A percentile compares a stretch with the other conserved stretches of the same genome.
These are phyloP conservation scores for Logfia minima DNA, from an alignment of 129 eudicot genomes.

Conservation along the genomic window DNA sequence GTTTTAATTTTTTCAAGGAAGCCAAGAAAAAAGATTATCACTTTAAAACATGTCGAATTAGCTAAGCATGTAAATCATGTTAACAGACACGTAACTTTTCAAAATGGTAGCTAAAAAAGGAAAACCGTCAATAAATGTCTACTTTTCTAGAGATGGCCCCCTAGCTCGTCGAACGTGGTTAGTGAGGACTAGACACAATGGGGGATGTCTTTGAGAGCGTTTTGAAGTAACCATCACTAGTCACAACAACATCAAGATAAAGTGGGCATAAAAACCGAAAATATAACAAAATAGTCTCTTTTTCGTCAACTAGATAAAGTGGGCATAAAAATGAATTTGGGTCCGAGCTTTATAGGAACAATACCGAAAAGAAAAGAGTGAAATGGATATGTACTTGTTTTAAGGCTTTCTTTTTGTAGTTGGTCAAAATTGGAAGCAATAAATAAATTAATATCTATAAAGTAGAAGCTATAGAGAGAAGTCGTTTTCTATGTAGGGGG, in stretches of 20 bases:
- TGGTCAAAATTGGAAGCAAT: background rate
- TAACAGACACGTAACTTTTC: background rate
- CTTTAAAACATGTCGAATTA: too few species aligned
- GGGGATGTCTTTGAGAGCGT: background rate
- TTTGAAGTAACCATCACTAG: background rate
- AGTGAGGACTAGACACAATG: background rate
- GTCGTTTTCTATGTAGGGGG: constrained; percentile 32
- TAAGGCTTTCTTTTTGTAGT: background rate
- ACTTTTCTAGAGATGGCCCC: background rate
- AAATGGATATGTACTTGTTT: background rate
- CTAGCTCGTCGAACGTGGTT: background rate
- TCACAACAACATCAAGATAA: background rate
- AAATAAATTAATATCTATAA: background rate
- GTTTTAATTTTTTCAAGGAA: too few species aligned
- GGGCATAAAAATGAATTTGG: background rate
- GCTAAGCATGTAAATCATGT: too few species aligned
- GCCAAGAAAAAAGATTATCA: too few species aligned
- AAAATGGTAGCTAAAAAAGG: background rate
- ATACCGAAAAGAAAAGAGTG: background rate
- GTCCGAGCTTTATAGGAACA: background rate
- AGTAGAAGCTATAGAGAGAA: constrained; percentile 21
- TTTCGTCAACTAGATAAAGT: background rate
- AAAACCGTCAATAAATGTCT: background rate
- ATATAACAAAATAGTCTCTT: background rate
- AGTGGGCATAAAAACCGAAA: too few species aligned